These are phyloP conservation scores for Ilex paraguariensis DNA, from an alignment of 305 asterid species.

Conservation along the genomic window DNA sequence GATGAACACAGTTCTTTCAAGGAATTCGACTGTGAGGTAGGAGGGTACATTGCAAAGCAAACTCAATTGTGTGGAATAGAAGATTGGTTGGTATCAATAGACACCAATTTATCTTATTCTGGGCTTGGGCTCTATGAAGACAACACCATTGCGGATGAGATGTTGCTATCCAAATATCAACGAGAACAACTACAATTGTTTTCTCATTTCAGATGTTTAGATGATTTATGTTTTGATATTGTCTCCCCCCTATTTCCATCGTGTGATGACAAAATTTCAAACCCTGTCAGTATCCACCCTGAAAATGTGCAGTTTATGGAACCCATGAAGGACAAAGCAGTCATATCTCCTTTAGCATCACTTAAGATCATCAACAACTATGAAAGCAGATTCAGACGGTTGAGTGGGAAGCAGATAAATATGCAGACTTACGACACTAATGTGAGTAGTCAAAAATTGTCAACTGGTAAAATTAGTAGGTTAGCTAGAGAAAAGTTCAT, in stretches of 20 bases:
- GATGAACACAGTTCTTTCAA: neutral
- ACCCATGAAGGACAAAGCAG: conserved; percentile 2
- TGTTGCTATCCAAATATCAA: conserved; percentile 2
- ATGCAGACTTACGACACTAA: neutral
- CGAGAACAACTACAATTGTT: neutral
- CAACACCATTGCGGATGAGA: neutral
- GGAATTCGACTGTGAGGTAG: conserved; percentile 6
- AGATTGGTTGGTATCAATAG: conserved; percentile 1
- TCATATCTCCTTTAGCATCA: conserved; percentile 9
- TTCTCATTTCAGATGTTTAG: neutral
- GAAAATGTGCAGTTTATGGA: conserved; percentile 7
- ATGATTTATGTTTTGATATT: conserved; percentile 6
- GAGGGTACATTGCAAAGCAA: neutral
- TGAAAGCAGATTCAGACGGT: conserved; percentile 8
- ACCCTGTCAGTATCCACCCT: neutral
- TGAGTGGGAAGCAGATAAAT: neutral
- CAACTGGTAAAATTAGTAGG: conserved; percentile 21
- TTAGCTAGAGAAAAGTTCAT: conserved; percentile 38
- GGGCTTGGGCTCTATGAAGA: neutral
- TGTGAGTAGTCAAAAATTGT: conserved; percentile 3
- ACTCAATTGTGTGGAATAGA: conserved; percentile 1
- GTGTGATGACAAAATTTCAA: neutral
- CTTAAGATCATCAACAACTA: conserved; percentile 24
- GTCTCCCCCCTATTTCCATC: conserved; percentile 10
- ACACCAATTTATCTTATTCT: neutral